Base-by-base conservation (phyloP, 2,329 filamentous ascomycete genomes). In the Arthrobotrys megalospora region DNA sequence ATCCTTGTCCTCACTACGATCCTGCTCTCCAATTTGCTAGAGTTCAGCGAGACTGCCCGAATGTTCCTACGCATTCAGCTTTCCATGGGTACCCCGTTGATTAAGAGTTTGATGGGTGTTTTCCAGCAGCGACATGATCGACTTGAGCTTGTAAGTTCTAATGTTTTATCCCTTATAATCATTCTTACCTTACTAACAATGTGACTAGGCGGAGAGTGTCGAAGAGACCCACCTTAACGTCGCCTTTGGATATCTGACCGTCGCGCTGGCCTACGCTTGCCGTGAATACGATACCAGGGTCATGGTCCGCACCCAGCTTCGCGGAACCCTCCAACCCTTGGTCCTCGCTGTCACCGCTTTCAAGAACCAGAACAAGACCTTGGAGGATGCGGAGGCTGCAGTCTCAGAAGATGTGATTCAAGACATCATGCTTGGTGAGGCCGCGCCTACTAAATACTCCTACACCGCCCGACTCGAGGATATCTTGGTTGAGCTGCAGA, bases 201-300 rank as follows among this genome's bases (percentile, higher is more conserved):
- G 3, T 24, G 16, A 52, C 21, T 50, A 86, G 79, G 85, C 84
- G 28, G 83, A 84, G 75, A 85, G 85, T 0, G 81, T 84, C 36
- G 83, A 88, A 80, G 88, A 89, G 81, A 87, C 88, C 19, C 87
- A 88, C 70, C 86, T 86, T 24, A 89, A 90, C 81, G 89, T 92
- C 45, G 87, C 88, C 1, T 87, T 90, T 79, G 90, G 90, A 12
- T 91, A 91, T 81, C 84, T 92, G n/a, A 87, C 89, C 0, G 87
- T 91, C 5, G 85, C 91, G 11, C 85, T 92, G 5, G 88, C 88
- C 58, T 90, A 89, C 55, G 84, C 91, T 4, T 91, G 89, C 82
- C 85, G 90, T 47, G 86, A 89, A 71, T 64, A 81, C 8, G 82
- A 83, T 6, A 85, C 87, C 4, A 85, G 86, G 53, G 68, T 81